phyloP scores from a whole-genome alignment of 2,329 filamentous ascomycete species.

The Alternaria dauci region DNA sequence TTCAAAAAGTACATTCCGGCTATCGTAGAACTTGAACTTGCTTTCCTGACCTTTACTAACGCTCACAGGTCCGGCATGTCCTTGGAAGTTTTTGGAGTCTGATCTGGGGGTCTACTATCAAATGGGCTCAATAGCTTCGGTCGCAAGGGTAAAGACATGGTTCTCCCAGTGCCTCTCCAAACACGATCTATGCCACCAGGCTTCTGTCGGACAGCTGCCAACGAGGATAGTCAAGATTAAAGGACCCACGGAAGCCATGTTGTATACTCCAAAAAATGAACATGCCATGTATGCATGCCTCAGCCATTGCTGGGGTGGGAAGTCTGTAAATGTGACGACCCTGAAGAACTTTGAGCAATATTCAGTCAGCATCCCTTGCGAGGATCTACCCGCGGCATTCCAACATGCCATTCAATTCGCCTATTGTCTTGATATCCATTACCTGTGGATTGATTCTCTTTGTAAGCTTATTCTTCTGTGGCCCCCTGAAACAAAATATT shows the following conservation, averaged over 20 bases:
- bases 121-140: not conserved
- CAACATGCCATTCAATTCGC: conserved; percentile 20
- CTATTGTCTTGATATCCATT: conserved; percentile 14
- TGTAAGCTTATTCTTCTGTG: conserved; percentile 4
- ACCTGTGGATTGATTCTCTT: conserved; percentile 29
- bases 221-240: conserved; percentile 4
- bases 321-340: not conserved
- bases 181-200: not conserved
- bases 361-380: not conserved
- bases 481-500: not conserved
- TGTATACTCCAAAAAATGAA: not conserved
- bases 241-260: not conserved
- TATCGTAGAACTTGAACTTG: no score
- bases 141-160: not conserved
- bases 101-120: fast-evolving
- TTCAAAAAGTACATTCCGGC: not conserved
- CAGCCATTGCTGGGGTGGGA: conserved; percentile 13
- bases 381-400: conserved; percentile 16
- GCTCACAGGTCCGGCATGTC: not conserved
- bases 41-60: not conserved
- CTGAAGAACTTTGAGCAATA: not conserved
- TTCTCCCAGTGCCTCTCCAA: not conserved
- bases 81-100: not conserved
- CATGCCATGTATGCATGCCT: conserved; percentile 11
- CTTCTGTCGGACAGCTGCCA: not conserved